A percentile compares a stretch with the other conserved stretches of the same genome.
Evolutionary conservation across 768 basidiomycete genomes (phyloP).

Genomic region (Pleurotus citrinopileatus): DNA sequence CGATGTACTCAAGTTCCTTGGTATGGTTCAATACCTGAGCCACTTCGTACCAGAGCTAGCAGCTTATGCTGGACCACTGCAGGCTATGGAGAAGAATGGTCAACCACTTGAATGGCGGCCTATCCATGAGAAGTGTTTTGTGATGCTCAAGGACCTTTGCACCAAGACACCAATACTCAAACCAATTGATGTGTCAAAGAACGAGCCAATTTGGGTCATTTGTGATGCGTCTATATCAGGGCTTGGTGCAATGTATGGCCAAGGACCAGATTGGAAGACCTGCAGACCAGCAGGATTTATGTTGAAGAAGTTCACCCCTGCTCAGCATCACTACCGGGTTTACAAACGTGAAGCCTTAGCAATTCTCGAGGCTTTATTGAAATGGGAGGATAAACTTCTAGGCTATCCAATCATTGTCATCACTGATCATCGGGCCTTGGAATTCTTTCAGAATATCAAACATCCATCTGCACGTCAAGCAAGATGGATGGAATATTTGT

Average conservation of each 20-base stretch:
- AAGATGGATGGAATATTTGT: constrained; percentile 27
- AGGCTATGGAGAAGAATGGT: constrained; percentile 24
- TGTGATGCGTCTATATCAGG: constrained; percentile 23
- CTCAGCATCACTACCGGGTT: constrained; percentile 15
- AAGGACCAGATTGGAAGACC: constrained; percentile 22
- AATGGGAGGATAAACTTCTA: constrained; percentile 30
- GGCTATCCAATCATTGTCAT: constrained; percentile 20
- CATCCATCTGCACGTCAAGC: constrained; percentile 14
- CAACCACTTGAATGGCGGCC: constrained; percentile 24
- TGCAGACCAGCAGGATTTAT: constrained; percentile 22
- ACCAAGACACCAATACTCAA: constrained; percentile 18
- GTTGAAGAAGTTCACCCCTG: constrained; percentile 18
- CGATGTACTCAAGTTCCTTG: constrained; percentile 37
- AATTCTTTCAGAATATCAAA: constrained; percentile 19
- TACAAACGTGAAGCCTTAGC: constrained; percentile 17
- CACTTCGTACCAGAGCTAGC: constrained; percentile 33
- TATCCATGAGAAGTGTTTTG: constrained; percentile 21
- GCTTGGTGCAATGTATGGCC: constrained; percentile 24
- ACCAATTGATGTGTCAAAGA: constrained; percentile 23
- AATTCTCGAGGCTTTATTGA: constrained; percentile 17
- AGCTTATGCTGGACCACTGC: constrained; percentile 27
- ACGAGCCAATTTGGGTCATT: constrained; percentile 24
- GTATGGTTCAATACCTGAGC: constrained; percentile 35
- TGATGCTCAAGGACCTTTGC: constrained; percentile 19
- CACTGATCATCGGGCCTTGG: constrained; percentile 25